Evolutionary conservation across 768 basidiomycete genomes (phyloP), one percentile per base, ranked within the genome.

Genomic region (Lactarius akahatsu): DNA sequence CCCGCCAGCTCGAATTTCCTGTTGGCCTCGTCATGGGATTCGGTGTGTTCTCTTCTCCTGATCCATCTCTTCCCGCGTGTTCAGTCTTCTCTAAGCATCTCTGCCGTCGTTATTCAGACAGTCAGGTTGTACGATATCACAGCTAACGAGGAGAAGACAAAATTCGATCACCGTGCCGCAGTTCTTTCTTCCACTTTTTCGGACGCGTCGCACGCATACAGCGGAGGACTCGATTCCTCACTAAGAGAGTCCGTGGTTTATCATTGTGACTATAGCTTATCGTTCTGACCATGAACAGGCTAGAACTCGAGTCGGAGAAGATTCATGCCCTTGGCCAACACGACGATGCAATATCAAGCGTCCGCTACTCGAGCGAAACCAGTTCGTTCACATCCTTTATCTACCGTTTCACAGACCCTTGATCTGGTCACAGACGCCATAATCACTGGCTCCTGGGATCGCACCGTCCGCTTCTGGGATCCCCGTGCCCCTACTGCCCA

Each of bases 401-500:
- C 23, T 52, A 40, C 55, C 11, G 0, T n/a, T 56, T 20, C 32
- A 10, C 30, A 1, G 58, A 55, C 57, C 20, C 47, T 56, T 11
- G 36, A 26, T 20, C 60, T 43, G 52, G 54, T 34, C 0, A 30
- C 13, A 95, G 93, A 91, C 71, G 68, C 78, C 1, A 80, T 98
- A 30, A 83, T 98, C 55, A 90, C 93, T 0, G 94, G 91, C 13
- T 95, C 94, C 18, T 98, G 95, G 94, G 96, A 98, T 74, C 86
- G 89, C 57, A 90, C 92, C 0, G 73, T 98, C 30, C 89, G 89
- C 13, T 85, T 95, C 72, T 97, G 93, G 89, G 94, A 98, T 73
- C 85, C 90, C 0, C 85, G 91, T 41, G 81, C 87, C 0, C 73
- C 84, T 1, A 77, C 78, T 23, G 77, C 86, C 1, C 82, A 87